Evolutionary conservation across 2,329 filamentous ascomycete species (phyloP).

Genomic region (Esteya vermicola): DNA sequence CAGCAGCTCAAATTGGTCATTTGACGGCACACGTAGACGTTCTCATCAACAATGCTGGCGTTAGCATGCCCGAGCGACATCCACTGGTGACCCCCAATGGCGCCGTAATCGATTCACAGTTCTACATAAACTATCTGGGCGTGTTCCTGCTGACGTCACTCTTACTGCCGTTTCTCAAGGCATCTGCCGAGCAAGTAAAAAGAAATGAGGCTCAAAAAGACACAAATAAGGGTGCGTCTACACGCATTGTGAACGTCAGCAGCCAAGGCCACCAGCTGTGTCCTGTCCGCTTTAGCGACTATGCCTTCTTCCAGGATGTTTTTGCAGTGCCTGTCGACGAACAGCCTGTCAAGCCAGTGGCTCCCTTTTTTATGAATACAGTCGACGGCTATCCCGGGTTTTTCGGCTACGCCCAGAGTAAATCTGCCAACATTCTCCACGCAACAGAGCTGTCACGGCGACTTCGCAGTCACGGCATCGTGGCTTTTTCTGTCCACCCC

Average conservation of each 20-base stretch:
- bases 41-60: constrained; percentile 28
- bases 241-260: constrained; percentile 26
- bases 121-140: constrained; percentile 27
- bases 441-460: constrained; percentile 19
- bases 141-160: constrained; percentile 32
- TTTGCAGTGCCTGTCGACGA: constrained; percentile 19
- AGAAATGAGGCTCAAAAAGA: too few relatives aligned
- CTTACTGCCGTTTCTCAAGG: constrained; percentile 25
- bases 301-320: constrained; percentile 21
- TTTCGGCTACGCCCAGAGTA: constrained; percentile 30
- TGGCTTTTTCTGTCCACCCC: constrained; percentile 20
- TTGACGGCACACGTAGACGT: constrained; percentile 20
- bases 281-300: constrained; percentile 27
- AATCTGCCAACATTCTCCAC: constrained; percentile 31
- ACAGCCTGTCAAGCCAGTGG: constrained; percentile 4
- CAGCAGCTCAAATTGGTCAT: constrained; percentile 16
- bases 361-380: constrained; percentile 1
- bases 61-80: constrained; percentile 18
- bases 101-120: constrained; percentile 12
- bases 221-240: too few relatives aligned
- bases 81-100: constrained; percentile 18
- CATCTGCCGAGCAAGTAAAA: background rate
- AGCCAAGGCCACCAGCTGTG: constrained; percentile 23
- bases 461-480: constrained; percentile 13
- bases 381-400: constrained; percentile 17